A percentile compares a stretch with the other conserved stretches of the same genome.
Conservation (phyloP, 2,329 filamentous ascomycete genomes). For the Neobulgaria alba region DNA sequence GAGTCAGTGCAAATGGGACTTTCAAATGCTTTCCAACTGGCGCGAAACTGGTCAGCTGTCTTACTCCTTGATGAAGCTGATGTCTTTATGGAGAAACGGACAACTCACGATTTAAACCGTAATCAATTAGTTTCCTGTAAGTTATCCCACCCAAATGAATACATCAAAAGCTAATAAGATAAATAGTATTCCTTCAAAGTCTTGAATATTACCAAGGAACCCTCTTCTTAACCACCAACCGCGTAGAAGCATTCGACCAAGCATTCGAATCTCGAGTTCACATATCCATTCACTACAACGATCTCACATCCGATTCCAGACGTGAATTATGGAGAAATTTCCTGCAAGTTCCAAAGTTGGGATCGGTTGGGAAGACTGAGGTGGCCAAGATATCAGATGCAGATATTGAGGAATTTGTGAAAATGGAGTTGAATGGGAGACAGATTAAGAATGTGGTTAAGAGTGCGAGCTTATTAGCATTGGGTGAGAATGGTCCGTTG, state of each 20-base stretch:
- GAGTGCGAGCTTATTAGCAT: constrained; percentile 26
- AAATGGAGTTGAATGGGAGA: constrained; percentile 25
- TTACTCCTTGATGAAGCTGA: constrained; percentile 44
- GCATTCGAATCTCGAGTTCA: constrained; percentile 30
- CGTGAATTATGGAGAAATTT: constrained; percentile 17
- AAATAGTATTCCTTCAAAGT: constrained; percentile 25
- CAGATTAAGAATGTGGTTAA: constrained; percentile 30
- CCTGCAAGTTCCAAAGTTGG: constrained; percentile 3
- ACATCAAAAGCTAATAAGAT: neutral
- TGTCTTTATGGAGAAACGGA: constrained; percentile 35
- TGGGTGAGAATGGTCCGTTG: constrained; percentile 15
- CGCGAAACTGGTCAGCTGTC: constrained; percentile 40
- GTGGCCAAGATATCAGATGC: constrained; percentile 3
- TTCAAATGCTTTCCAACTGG: constrained; percentile 37
- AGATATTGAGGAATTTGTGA: constrained; percentile 11
- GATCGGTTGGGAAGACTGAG: constrained; percentile 7
- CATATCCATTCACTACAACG: constrained; percentile 19
- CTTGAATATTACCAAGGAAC: constrained; percentile 33
- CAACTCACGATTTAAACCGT: constrained; percentile 24
- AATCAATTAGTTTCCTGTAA: constrained; percentile 20
- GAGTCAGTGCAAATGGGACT: constrained; percentile 36
- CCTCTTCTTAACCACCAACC: constrained; percentile 32
- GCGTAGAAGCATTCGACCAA: constrained; percentile 25
- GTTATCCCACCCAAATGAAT: neutral
- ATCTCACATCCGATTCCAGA: constrained; percentile 15